phyloP scores from a whole-genome alignment of 345 rosid genomes.

The Nephelium lappaceum region DNA sequence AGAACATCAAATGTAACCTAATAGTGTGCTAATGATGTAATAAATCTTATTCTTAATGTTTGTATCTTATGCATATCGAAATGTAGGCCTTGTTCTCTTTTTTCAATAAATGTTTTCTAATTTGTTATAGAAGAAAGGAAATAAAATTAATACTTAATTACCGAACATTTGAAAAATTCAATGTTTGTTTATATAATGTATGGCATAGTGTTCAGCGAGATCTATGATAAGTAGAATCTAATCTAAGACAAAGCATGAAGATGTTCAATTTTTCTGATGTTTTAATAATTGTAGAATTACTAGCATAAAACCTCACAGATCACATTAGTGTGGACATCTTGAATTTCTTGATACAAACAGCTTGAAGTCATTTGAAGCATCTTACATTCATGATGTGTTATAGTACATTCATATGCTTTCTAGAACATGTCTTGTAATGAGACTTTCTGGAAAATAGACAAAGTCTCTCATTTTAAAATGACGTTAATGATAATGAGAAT shows the following conservation, averaged over 20 bases:
- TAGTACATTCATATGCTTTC: too few relatives aligned
- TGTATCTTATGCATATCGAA: background rate
- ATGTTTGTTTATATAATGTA: background rate
- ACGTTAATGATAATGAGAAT: too few relatives aligned
- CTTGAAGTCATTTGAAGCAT: background rate
- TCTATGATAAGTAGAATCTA: background rate
- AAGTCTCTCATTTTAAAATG: background rate
- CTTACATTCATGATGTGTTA: background rate
- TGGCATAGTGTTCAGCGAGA: background rate
- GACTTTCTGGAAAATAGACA: background rate
- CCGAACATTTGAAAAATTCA: background rate
- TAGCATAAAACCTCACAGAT: background rate
- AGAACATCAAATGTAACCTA: conserved; percentile 3
- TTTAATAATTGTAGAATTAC: too few relatives aligned
- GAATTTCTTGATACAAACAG: background rate
- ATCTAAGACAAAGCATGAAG: background rate
- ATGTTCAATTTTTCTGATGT: background rate
- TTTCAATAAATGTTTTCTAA: background rate
- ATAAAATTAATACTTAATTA: background rate
- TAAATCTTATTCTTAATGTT: background rate
- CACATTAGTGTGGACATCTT: background rate
- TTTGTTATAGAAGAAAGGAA: background rate
- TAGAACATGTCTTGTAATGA: too few relatives aligned
- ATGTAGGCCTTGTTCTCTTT: background rate
- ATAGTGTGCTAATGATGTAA: background rate